Evolutionary conservation across 2,329 filamentous ascomycete genomes (phyloP), one percentile per base, ranked within the genome.

Genomic region (Aspergillus fijiensis): DNA sequence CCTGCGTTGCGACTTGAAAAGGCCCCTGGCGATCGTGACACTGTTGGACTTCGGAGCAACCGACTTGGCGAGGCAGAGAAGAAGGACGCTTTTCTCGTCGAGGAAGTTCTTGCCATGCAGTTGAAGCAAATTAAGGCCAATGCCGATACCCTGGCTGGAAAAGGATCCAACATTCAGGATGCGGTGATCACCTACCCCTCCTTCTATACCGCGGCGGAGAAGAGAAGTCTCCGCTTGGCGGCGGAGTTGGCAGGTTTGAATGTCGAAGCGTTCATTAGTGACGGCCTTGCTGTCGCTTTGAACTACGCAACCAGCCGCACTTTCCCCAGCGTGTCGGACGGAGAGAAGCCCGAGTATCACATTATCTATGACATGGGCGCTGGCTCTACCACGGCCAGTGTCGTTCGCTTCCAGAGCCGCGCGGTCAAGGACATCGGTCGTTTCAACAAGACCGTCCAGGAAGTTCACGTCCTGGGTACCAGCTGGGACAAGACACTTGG

Each of bases 361-460:
- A 80, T 99, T 74, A 87, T 99, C 31, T 99, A 95, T 72, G 95
- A 99, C 74, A 98, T 99, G 93, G 95, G 95, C 67, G 93, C 95
- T 67, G 95, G 95, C 4, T 97, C 92, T 50, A 90, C 94, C 33
- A 96, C 92, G 69, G 94, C 94, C 4, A 95, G 92, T 6, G 81
- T 99, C 55, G 79, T 99, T 73, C 89, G 88, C 70, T 96, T 99
- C 79, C 93, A 97, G 76, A 90, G 90, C 73, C 88, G 89, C 68
- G 88, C 85, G 1, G 89, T 98, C 63, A 99, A 98, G 82, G 94
- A 97, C 69, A 79, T 94, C 58, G 93, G 92, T 66, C 92, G 90
- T 75, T 94, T 86, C 81, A 98, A 97, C 83, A 98, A 98, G 85
- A 97, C 92, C 1, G 80, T 99, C 33, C 95, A 98, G 74, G 95